Evolutionary conservation across 1,284 basidiomycete genomes (phyloP).

Genomic region (Malassezia nana): DNA sequence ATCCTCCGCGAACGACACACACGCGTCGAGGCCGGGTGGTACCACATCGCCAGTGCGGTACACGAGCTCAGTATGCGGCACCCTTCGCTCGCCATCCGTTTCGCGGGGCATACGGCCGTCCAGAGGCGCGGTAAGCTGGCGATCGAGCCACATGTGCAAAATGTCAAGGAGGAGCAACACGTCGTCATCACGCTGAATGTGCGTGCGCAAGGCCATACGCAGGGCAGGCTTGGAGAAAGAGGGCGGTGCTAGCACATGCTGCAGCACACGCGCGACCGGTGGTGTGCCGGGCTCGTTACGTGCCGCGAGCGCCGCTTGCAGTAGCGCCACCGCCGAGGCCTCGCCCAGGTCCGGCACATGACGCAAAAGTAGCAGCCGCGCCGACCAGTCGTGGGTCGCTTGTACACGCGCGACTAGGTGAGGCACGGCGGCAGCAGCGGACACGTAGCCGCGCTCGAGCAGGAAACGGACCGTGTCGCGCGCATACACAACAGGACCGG

Average conservation of each 20-base stretch:
- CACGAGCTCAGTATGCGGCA: conserved; percentile 7
- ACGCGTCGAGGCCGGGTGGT: conserved; percentile 7
- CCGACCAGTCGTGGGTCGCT: conserved; percentile 14
- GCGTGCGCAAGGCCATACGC: conserved; percentile 18
- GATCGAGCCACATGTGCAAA: conserved; percentile 8
- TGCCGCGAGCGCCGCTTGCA: conserved; percentile 9
- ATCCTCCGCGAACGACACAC: conserved; percentile 15
- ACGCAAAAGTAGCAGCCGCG: conserved; percentile 9
- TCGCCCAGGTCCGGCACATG: conserved; percentile 17
- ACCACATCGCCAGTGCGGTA: conserved; percentile 15
- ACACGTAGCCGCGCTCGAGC: conserved; percentile 12
- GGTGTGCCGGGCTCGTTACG: conserved; percentile 2
- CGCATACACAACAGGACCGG: background rate
- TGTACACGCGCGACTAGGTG: conserved; percentile 7
- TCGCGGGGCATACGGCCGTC: background rate
- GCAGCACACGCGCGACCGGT: conserved; percentile 13
- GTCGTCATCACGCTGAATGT: conserved; percentile 9
- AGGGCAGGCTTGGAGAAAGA: conserved; percentile 13
- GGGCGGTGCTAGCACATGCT: conserved; percentile 15
- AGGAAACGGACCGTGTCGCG: conserved; percentile 17
- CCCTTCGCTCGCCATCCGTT: background rate
- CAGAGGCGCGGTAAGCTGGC: conserved; percentile 3
- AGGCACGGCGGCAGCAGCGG: conserved; percentile 4
- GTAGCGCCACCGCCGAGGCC: conserved; percentile 6
- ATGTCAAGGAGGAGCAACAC: conserved; percentile 17